phyloP scores from a whole-genome alignment of 192 early-diverging fungal genomes.

The Geosiphon pyriformis region DNA sequence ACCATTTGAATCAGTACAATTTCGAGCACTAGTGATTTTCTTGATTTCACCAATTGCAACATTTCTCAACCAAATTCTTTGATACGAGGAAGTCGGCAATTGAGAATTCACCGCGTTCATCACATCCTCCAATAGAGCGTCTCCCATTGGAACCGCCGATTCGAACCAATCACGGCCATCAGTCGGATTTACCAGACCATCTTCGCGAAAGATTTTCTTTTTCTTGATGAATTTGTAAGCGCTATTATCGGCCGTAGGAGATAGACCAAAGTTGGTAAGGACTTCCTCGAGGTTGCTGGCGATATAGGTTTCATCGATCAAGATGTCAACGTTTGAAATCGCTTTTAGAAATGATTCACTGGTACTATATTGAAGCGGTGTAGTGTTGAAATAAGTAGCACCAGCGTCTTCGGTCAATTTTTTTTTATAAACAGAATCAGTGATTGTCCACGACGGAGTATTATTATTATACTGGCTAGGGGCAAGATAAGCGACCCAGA shows the following conservation, averaged over 20 bases:
- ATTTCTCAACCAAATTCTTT: slow-evolving; percentile 67
- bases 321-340: slow-evolving; percentile 53
- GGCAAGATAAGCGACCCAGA: slow-evolving; percentile 56
- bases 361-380: slow-evolving; percentile 31
- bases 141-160: slow-evolving; percentile 56
- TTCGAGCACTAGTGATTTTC: slow-evolving; percentile 37
- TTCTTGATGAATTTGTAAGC: slow-evolving; percentile 60
- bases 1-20: slow-evolving; percentile 52
- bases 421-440: slow-evolving; percentile 52
- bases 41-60: slow-evolving; percentile 52
- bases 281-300: slow-evolving; percentile 42
- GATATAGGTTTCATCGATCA: slow-evolving; percentile 67
- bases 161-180: slow-evolving; percentile 72
- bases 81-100: slow-evolving; percentile 41
- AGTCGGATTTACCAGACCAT: slow-evolving; percentile 54
- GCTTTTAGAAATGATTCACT: slow-evolving; percentile 45
- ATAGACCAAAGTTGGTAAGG: slow-evolving; percentile 52
- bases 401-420: slow-evolving; percentile 63
- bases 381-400: slow-evolving; percentile 48
- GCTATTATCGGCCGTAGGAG: slow-evolving; percentile 24
- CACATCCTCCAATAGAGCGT: slow-evolving; percentile 66
- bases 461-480: slow-evolving; percentile 63
- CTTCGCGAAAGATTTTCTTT: slow-evolving; percentile 60
- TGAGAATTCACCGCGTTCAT: slow-evolving; percentile 58
- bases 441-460: slow-evolving; percentile 57